Evolutionary conservation across 2,329 filamentous ascomycete species (phyloP).

Genomic region (Cercospora sp.): DNA sequence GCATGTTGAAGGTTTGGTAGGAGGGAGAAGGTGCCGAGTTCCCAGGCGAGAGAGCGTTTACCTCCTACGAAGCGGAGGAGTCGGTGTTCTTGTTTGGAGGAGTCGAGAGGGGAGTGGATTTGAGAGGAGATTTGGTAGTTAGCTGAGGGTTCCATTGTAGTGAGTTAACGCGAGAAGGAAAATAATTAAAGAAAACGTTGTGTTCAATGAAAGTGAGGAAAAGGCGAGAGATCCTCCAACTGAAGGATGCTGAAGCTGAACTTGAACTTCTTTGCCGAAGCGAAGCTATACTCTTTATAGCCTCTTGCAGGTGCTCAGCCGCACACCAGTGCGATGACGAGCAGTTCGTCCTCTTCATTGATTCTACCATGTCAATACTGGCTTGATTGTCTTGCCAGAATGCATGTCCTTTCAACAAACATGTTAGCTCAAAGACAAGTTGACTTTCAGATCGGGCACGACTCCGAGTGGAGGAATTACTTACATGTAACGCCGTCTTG

Average conservation of each 20-base stretch:
- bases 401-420: constrained; percentile 38
- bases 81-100: constrained; percentile 2
- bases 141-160: constrained; percentile 2
- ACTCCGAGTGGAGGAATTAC: background rate
- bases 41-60: constrained; percentile 12
- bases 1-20: constrained; percentile 14
- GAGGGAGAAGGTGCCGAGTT: constrained; percentile 6
- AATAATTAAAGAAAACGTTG: background rate
- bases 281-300: constrained; percentile 2
- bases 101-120: constrained; percentile 1
- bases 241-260: background rate
- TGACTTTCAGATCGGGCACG: background rate
- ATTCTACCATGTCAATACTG: constrained; percentile 40
- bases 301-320: constrained; percentile 9
- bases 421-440: background rate
- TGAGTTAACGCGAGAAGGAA: background rate
- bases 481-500: constrained; percentile 36
- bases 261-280: background rate
- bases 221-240: background rate
- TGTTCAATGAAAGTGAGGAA: background rate
- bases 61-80: constrained; percentile 11
- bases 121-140: constrained; percentile 3
- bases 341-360: background rate
- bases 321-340: background rate
- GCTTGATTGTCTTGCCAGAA: constrained; percentile 41